Evolutionary conservation across 345 rosid species (phyloP).

Genomic region (Reutealis trisperma): DNA sequence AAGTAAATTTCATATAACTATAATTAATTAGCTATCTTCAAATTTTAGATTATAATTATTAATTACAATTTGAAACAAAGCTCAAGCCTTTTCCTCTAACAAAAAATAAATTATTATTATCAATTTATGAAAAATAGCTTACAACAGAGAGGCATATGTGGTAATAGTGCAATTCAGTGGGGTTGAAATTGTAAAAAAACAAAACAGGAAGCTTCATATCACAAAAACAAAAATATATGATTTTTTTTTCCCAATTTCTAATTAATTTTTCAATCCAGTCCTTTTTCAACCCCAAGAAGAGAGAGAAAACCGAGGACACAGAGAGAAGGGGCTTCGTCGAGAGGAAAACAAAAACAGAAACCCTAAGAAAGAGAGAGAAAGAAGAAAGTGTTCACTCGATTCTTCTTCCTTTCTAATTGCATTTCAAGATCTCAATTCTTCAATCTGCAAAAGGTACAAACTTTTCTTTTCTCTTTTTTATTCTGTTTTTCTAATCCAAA

Average conservation of each 20-base stretch:
- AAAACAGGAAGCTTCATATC: not conserved
- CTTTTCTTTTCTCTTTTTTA: not conserved
- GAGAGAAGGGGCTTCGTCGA: not conserved
- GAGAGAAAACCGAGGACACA: constrained; percentile 26
- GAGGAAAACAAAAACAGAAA: constrained; percentile 6
- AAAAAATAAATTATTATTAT: too few relatives aligned
- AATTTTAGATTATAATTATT: too few relatives aligned
- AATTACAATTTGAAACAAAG: too few relatives aligned
- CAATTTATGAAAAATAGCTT: too few relatives aligned
- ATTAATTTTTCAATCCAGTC: constrained; percentile 15
- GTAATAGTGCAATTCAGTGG: not conserved
- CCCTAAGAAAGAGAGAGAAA: constrained; percentile 17
- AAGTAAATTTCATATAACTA: too few relatives aligned
- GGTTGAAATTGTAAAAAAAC: not conserved
- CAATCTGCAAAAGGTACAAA: constrained; percentile 29
- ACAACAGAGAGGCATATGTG: constrained; percentile 2
- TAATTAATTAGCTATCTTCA: too few relatives aligned
- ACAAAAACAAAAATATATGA: not conserved
- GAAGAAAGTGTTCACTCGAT: constrained; percentile 14
- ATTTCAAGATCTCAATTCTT: constrained; percentile 44
- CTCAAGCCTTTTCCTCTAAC: too few relatives aligned
- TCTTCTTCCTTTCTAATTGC: constrained; percentile 18
- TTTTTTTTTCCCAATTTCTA: too few relatives aligned
- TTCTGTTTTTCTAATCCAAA: not conserved
- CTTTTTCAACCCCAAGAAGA: constrained; percentile 20